phyloP scores from a whole-genome alignment of 2,329 filamentous ascomycete species.

The Fusarium torulosum region DNA sequence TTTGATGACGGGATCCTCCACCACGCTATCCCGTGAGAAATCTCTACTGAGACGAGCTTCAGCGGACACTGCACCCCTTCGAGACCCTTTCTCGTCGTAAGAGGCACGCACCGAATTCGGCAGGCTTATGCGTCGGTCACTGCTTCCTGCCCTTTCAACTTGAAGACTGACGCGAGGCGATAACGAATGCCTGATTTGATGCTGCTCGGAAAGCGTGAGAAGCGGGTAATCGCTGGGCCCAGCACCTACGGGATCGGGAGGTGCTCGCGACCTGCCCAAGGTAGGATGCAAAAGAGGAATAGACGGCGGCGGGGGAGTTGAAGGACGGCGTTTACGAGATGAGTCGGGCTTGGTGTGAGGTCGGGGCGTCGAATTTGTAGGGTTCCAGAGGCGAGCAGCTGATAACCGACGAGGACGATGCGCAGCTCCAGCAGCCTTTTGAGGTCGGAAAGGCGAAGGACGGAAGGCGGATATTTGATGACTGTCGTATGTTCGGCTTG shows the following conservation, averaged over 20 bases:
- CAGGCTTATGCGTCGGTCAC: constrained; percentile 64
- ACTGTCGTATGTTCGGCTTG: constrained; percentile 22
- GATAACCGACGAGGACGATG: constrained; percentile 57
- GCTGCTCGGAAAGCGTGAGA: constrained; percentile 64
- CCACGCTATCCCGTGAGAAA: constrained; percentile 27
- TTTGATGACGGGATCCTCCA: constrained; percentile 40
- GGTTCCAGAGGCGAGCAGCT: constrained; percentile 70
- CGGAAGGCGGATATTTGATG: constrained; percentile 36
- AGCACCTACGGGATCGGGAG: constrained; percentile 54
- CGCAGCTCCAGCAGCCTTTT: constrained; percentile 47
- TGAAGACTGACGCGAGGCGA: constrained; percentile 64
- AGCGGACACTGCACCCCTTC: constrained; percentile 49
- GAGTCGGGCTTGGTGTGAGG: constrained; percentile 43
- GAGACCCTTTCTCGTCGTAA: constrained; percentile 63
- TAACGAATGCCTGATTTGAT: constrained; percentile 59
- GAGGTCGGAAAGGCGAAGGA: constrained; percentile 59
- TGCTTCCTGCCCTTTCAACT: constrained; percentile 60
- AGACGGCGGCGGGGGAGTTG: constrained; percentile 65
- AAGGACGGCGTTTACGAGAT: constrained; percentile 60
- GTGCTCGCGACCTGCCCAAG: constrained; percentile 53
- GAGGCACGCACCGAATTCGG: constrained; percentile 67
- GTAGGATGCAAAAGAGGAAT: constrained; percentile 63
- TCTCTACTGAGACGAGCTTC: constrained; percentile 35
- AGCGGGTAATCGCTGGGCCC: constrained; percentile 64
- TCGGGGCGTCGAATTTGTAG: constrained; percentile 69